Percentiles rank a stretch among this genome's conserved stretches.
These are phyloP conservation scores for Geotrichum fermentans DNA, from an alignment of 1,139 yeast species.

Conservation along the genomic window DNA sequence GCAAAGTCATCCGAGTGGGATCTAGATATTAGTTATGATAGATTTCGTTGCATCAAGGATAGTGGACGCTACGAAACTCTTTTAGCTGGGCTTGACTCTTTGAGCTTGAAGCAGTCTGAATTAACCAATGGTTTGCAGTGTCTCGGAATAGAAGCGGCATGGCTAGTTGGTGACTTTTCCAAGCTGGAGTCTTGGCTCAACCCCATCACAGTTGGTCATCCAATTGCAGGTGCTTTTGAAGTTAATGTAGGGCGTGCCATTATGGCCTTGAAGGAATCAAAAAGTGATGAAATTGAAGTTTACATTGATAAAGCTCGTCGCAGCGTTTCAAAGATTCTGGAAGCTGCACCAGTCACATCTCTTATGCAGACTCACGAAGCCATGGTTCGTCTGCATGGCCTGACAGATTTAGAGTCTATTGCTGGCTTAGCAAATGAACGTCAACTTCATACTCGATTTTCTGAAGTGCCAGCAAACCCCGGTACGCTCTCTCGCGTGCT, in stretches of 20 bases:
- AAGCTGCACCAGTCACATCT: conserved; percentile 58
- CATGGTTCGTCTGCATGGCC: conserved; percentile 63
- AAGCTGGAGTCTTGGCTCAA: conserved; percentile 56
- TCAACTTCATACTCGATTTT: no score
- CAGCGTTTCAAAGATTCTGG: conserved; percentile 57
- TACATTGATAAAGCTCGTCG: conserved; percentile 51
- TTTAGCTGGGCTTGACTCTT: conserved; percentile 32
- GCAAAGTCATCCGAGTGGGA: conserved; percentile 42
- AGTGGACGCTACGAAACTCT: conserved; percentile 55
- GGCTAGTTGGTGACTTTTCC: conserved; percentile 54
- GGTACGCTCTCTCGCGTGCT: conserved; percentile 29
- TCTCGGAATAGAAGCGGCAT: conserved; percentile 71
- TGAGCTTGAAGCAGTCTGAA: conserved; percentile 7
- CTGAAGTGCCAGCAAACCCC: conserved; percentile 21
- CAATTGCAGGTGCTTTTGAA: conserved; percentile 41
- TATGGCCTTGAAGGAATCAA: conserved; percentile 40
- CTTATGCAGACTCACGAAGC: conserved; percentile 53
- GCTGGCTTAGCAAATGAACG: conserved; percentile 26
- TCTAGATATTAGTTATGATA: conserved; percentile 39
- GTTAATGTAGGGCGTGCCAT: conserved; percentile 64
- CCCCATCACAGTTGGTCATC: conserved; percentile 41
- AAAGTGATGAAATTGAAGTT: conserved; percentile 36
- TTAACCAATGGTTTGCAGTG: conserved; percentile 37
- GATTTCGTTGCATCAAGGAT: conserved; percentile 52
- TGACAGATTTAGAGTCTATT: conserved; percentile 54